Evolutionary conservation across 106 monocot genomes (phyloP), one percentile per base, ranked within the genome.

Genomic region (Dendrobium huoshanense): DNA sequence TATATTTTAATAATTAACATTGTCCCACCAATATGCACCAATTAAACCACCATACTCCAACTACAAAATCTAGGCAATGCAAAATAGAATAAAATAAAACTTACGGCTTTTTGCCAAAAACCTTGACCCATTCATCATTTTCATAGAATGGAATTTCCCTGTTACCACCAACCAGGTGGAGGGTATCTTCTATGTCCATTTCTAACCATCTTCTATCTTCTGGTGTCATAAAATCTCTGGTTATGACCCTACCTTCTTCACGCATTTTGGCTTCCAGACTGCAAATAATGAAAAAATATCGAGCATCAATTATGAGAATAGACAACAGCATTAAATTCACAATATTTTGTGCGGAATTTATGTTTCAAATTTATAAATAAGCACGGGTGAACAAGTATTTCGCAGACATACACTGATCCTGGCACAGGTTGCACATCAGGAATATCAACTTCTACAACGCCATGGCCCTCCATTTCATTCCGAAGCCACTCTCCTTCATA

Each of bases 241-340:
- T 42, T 75, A 94, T 88, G 27, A 94, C 89, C 81, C 77, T 89
- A 73, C 94, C 94, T 82, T 91, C 83, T 56, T 86, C 82, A 40
- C 94, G 89, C 94, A 94, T 94, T 75, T 94, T 90, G 77, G 81
- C 91, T 86, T 94, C 94, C 75, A 94, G 89, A 80, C 94, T 94
- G 73, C 13, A 55, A 85, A 77, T 33, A 9, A 78, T 37, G 59
- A 2, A 4, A 44, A 81, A 47, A 61, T 15, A 80, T 6, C 48
- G 1, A 7, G 40, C 27, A 16, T 8, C 44, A 29, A 37, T 3
- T 37, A 3, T 37, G 37, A 41, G 18, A 59, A 67, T 10, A 76
- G n/a, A 22, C 41, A 76, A 20, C 51, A 51, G 22, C 19, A 24
- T 7, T 8, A n/a, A 75, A 76, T 49, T 42, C 16, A 25, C 0